phyloP scores from a whole-genome alignment of 306 rosid species.

The Glycine soja region DNA sequence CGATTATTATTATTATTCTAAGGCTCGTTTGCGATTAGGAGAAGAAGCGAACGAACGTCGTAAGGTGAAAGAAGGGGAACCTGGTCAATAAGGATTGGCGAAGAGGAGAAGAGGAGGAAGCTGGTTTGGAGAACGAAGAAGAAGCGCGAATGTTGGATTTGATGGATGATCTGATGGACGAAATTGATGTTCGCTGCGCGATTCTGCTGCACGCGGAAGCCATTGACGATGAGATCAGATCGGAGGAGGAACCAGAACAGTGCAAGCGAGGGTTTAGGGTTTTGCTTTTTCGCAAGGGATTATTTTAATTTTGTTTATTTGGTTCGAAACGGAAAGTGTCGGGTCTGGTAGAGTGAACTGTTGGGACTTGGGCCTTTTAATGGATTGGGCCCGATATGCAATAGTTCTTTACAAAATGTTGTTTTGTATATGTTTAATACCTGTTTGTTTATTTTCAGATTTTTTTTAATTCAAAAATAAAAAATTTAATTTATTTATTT shows the following conservation, averaged over 20 bases:
- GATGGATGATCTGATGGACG: conserved; percentile 64
- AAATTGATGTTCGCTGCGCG: conserved; percentile 59
- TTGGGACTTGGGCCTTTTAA: conserved; percentile 1
- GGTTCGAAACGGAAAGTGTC: neutral
- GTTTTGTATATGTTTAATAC: too few relatives aligned
- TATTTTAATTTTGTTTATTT: neutral
- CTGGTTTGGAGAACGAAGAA: conserved; percentile 51
- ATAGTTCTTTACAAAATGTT: too few relatives aligned
- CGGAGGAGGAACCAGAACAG: neutral
- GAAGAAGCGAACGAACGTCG: neutral
- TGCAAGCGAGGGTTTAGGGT: conserved; percentile 61
- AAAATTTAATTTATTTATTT: too few relatives aligned
- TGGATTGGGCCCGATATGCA: neutral
- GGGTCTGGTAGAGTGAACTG: neutral
- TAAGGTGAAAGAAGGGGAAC: conserved; percentile 33
- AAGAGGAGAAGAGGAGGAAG: conserved; percentile 54
- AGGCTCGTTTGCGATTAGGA: neutral
- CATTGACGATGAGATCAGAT: conserved; percentile 52
- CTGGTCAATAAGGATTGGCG: conserved; percentile 62
- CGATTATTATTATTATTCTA: too few relatives aligned
- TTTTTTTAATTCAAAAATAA: too few relatives aligned
- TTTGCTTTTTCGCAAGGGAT: conserved; percentile 2
- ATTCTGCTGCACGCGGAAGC: conserved; percentile 76
- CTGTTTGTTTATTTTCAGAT: too few relatives aligned
- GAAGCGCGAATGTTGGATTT: conserved; percentile 56